phyloP scores from a whole-genome alignment of 2,329 filamentous ascomycete genomes.

The Aspergillus terreus region DNA sequence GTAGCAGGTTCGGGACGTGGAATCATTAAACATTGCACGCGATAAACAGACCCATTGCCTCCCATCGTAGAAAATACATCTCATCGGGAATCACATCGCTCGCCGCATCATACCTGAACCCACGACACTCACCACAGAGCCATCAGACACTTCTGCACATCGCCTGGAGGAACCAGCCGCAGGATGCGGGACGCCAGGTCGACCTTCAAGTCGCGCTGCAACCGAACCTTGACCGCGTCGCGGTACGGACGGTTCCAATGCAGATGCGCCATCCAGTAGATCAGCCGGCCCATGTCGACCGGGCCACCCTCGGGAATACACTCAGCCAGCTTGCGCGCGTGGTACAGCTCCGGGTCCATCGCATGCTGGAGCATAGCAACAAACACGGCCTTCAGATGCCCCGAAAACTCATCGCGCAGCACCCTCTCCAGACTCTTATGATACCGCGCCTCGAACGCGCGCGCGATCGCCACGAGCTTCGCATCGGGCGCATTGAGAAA shows the following conservation, averaged over 20 bases:
- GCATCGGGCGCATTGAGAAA: conserved; percentile 68
- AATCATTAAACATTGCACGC: no score
- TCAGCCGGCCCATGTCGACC: conserved; percentile 46
- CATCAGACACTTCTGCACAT: background rate
- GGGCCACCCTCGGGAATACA: conserved; percentile 68
- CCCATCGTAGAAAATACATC: no score
- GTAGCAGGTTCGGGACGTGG: no score
- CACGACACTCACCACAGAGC: background rate
- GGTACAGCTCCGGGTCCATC: conserved; percentile 70
- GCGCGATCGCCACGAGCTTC: conserved; percentile 70
- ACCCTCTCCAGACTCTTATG: conserved; percentile 42
- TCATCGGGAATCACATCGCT: background rate
- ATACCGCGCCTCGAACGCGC: conserved; percentile 68
- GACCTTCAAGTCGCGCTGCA: background rate
- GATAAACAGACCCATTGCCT: no score
- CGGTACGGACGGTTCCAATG: conserved; percentile 73
- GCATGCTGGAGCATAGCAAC: conserved; percentile 68
- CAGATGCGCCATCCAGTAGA: conserved; percentile 48
- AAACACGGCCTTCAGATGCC: conserved; percentile 77
- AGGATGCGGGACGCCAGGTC: background rate
- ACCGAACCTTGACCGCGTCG: conserved; percentile 59
- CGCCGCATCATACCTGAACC: background rate
- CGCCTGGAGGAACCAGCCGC: background rate
- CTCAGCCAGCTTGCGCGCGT: conserved; percentile 69
- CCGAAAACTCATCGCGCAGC: conserved; percentile 62